phyloP scores from a whole-genome alignment of 2,329 filamentous ascomycete genomes.

The Talaromyces marneffei region DNA sequence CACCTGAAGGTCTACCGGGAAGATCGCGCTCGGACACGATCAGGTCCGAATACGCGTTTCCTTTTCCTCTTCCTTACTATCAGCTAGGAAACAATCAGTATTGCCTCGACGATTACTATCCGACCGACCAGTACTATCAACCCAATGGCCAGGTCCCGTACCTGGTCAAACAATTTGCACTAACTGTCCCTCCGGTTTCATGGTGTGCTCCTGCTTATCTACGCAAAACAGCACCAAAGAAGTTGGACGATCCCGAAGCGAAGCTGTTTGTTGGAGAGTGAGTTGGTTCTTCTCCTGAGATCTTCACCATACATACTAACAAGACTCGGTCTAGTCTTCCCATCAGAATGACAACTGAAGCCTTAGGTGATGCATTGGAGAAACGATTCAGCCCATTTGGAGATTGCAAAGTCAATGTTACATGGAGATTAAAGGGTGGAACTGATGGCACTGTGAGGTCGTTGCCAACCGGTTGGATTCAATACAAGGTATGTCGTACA shows the following conservation, averaged over 20 bases:
- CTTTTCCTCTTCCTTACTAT: not conserved
- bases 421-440: not conserved
- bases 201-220: not conserved
- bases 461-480: conserved; percentile 8
- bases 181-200: not conserved
- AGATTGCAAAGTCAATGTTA: not conserved
- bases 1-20: not conserved
- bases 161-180: not conserved
- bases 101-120: not conserved
- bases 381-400: not conserved
- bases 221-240: no score
- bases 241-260: conserved; percentile 4
- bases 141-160: not conserved
- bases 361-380: not conserved
- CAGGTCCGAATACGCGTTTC: not conserved
- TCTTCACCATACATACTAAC: not conserved
- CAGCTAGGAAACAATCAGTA: not conserved
- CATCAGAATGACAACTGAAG: not conserved
- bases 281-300: not conserved
- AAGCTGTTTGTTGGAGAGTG: conserved; percentile 12
- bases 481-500: not conserved
- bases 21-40: not conserved
- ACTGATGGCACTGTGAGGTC: not conserved
- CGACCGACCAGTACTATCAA: not conserved
- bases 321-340: not conserved